Conservation (phyloP, 176 grass and related monocot genomes). For the Zizania latifolia region DNA sequence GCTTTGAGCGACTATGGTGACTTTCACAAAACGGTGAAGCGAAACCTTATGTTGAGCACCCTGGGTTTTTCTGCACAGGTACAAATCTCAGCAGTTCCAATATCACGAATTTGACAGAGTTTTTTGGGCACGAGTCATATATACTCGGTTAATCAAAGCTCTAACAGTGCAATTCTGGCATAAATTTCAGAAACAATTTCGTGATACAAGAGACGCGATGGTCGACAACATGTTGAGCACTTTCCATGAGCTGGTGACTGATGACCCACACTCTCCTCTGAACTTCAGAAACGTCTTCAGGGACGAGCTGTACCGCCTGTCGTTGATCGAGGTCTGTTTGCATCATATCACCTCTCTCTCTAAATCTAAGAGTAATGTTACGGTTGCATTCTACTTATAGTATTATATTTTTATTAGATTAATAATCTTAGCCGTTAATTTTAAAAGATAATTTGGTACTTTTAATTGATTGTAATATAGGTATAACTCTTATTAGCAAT, state of each 20-base stretch:
- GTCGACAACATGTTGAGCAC: conserved; percentile 47
- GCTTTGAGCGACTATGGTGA: conserved; percentile 77
- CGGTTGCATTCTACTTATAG: too few relatives aligned
- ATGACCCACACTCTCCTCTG: conserved; percentile 42
- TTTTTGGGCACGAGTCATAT: not conserved
- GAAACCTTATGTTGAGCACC: conserved; percentile 57
- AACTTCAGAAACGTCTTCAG: conserved; percentile 72
- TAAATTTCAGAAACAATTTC: conserved; percentile 56
- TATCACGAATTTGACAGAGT: not conserved
- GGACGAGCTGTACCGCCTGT: conserved; percentile 54
- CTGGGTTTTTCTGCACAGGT: conserved; percentile 76
- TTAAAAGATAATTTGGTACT: too few relatives aligned
- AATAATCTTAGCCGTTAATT: too few relatives aligned
- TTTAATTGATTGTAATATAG: too few relatives aligned
- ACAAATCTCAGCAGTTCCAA: not conserved
- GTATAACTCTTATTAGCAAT: too few relatives aligned
- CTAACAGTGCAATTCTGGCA: conserved; percentile 2
- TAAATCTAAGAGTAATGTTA: too few relatives aligned
- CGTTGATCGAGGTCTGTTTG: conserved; percentile 61
- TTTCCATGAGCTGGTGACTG: conserved; percentile 23
- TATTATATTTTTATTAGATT: too few relatives aligned
- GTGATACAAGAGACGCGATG: conserved; percentile 52
- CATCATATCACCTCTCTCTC: not conserved
- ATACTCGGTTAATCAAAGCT: not conserved
- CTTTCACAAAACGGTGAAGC: conserved; percentile 83